Percentiles rank a stretch among this genome's conserved stretches.
phyloP scores from a whole-genome alignment of 192 early-diverging fungal species.

The Rhizophagus sp. region DNA sequence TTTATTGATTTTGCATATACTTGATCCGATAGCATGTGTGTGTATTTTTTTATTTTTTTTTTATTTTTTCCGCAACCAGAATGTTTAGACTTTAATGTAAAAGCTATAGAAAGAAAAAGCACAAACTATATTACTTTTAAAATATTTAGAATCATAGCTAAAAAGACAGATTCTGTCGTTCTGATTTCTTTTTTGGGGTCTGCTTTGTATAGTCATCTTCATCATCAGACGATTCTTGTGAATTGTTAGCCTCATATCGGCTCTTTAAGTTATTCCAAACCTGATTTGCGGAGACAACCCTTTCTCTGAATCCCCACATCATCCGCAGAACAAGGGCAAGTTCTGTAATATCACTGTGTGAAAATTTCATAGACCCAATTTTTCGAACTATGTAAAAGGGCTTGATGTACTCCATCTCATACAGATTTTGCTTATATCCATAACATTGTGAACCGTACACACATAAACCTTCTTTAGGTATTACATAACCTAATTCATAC shows the following conservation, averaged over 20 bases:
- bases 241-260: slow-evolving; percentile 10
- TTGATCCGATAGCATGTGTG: slow-evolving; percentile 6
- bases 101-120: slow-evolving; percentile 11
- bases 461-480: slow-evolving; percentile 11
- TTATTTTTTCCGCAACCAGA: slow-evolving; percentile 7
- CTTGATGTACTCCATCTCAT: slow-evolving; percentile 22
- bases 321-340: slow-evolving; percentile 18
- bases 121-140: slow-evolving; percentile 3
- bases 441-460: slow-evolving; percentile 18
- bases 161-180: background rate
- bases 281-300: slow-evolving; percentile 12
- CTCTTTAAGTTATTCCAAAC: slow-evolving; percentile 23
- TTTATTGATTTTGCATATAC: background rate
- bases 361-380: slow-evolving; percentile 13
- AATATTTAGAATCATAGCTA: background rate
- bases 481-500: slow-evolving; percentile 8
- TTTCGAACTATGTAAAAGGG: slow-evolving; percentile 15
- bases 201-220: slow-evolving; percentile 6
- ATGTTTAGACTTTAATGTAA: slow-evolving; percentile 1
- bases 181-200: slow-evolving; percentile 7
- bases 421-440: slow-evolving; percentile 8
- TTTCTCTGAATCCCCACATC: slow-evolving; percentile 21
- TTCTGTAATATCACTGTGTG: slow-evolving; percentile 9
- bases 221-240: slow-evolving; percentile 19
- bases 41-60: slow-evolving; percentile 15